These are phyloP conservation scores for Noccaea caerulescens DNA, from an alignment of 345 rosid species.

Conservation along the genomic window DNA sequence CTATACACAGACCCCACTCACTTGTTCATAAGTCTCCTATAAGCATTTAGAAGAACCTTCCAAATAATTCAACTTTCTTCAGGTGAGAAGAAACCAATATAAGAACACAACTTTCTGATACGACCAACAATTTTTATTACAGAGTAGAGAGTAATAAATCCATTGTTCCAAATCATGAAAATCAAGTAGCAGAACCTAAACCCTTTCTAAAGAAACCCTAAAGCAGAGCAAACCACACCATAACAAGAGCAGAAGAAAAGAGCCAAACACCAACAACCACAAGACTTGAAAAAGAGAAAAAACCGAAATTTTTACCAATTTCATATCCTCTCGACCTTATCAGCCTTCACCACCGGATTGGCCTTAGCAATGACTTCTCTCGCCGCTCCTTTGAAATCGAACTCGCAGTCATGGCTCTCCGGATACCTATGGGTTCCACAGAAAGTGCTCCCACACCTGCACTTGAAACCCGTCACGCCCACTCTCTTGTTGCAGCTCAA, in stretches of 20 bases:
- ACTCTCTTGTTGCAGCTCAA: conserved; percentile 75
- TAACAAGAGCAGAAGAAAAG: neutral
- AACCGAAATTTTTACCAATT: neutral
- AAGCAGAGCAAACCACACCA: conserved; percentile 29
- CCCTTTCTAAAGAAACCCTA: conserved; percentile 11
- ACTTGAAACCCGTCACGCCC: conserved; percentile 77
- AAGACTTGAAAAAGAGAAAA: neutral
- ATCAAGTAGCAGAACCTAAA: conserved; percentile 34
- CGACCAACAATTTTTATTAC: conserved; percentile 34
- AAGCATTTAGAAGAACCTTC: neutral
- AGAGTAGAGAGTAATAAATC: conserved; percentile 1
- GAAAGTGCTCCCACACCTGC: conserved; percentile 76
- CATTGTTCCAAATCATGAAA: conserved; percentile 31
- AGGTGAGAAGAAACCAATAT: neutral
- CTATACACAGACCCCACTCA: conserved; percentile 7
- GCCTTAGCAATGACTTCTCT: conserved; percentile 72
- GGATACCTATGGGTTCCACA: conserved; percentile 87
- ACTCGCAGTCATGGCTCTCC: conserved; percentile 71
- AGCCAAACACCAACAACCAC: conserved; percentile 39
- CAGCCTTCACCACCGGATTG: conserved; percentile 78
- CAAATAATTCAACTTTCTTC: neutral
- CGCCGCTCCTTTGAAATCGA: conserved; percentile 77
- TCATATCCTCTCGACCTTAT: conserved; percentile 75
- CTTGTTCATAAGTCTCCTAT: neutral
- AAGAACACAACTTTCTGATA: conserved; percentile 17